Percentiles rank a stretch among this genome's conserved stretches.
Conservation (phyloP, 2,329 filamentous ascomycete genomes). For the Fusarium humuli region DNA sequence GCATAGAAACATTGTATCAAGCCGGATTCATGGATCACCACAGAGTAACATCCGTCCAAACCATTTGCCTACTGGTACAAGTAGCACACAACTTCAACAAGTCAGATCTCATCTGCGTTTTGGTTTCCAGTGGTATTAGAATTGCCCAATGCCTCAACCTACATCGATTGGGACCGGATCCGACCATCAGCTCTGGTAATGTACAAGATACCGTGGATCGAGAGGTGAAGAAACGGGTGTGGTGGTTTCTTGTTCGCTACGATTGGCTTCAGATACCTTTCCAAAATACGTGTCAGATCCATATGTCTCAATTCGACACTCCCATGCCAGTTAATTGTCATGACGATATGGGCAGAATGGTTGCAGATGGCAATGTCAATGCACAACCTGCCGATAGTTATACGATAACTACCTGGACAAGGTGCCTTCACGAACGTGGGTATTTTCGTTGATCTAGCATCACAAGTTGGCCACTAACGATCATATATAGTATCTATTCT, state of each 20-base stretch:
- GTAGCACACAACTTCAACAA: constrained; percentile 9
- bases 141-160: constrained; percentile 1
- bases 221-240: background rate
- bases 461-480: background rate
- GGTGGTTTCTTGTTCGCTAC: constrained; percentile 17
- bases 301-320: background rate
- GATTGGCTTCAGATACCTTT: constrained; percentile 13
- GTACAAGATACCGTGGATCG: background rate
- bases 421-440: background rate
- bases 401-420: background rate
- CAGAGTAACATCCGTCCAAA: background rate
- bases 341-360: background rate
- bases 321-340: background rate
- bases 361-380: background rate
- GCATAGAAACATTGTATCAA: background rate
- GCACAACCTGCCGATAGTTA: background rate
- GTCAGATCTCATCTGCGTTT: background rate
- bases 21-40: constrained; percentile 9
- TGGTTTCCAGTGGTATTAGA: background rate
- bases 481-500: background rate
- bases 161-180: background rate
- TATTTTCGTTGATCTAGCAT: rapidly evolving
- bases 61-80: background rate
- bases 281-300: constrained; percentile 11
- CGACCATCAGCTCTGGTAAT: rapidly evolving